These are phyloP conservation scores for Crithidia mellificae DNA, from an alignment of 208 protist species.

Conservation along the genomic window DNA sequence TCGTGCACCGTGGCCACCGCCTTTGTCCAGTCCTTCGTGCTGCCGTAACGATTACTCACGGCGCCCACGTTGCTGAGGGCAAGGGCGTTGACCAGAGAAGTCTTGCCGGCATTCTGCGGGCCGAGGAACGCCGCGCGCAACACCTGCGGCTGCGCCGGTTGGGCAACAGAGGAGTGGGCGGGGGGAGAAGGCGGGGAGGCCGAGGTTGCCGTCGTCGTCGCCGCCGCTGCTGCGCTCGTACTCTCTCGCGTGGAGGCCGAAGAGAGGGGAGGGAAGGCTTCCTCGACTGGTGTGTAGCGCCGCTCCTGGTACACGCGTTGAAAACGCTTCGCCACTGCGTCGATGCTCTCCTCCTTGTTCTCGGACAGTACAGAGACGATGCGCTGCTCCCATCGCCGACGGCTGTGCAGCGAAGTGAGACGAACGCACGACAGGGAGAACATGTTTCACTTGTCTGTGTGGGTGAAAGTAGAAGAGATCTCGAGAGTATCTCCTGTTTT, in stretches of 20 bases:
- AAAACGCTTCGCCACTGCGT: slow-evolving; percentile 74
- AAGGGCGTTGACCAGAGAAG: slow-evolving; percentile 87
- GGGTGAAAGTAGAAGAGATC: too few relatives aligned
- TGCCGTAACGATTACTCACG: slow-evolving; percentile 80
- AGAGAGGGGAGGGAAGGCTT: slow-evolving; percentile 68
- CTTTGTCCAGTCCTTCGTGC: slow-evolving; percentile 80
- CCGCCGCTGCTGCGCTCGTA: neutral
- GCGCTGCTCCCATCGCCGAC: slow-evolving; percentile 88
- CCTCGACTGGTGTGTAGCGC: slow-evolving; percentile 80
- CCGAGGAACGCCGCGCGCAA: slow-evolving; percentile 74
- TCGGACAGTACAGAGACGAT: slow-evolving; percentile 73
- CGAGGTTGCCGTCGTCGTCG: slow-evolving; percentile 16
- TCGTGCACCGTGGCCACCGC: slow-evolving; percentile 85
- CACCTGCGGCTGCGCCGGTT: slow-evolving; percentile 51
- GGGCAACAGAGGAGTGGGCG: neutral
- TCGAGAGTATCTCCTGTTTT: too few relatives aligned
- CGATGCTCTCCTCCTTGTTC: slow-evolving; percentile 55
- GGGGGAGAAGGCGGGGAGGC: neutral
- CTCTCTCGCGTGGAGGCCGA: slow-evolving; percentile 4
- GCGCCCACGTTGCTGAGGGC: slow-evolving; percentile 81
- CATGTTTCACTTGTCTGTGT: too few relatives aligned
- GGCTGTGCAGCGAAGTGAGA: slow-evolving; percentile 52
- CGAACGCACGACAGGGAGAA: slow-evolving; percentile 16
- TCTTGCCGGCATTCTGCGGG: slow-evolving; percentile 88
- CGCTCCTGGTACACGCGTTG: slow-evolving; percentile 84